These are phyloP conservation scores for Globisporangium heterothallicum DNA, from an alignment of 352 stramenopile genomes.

Conservation along the genomic window DNA sequence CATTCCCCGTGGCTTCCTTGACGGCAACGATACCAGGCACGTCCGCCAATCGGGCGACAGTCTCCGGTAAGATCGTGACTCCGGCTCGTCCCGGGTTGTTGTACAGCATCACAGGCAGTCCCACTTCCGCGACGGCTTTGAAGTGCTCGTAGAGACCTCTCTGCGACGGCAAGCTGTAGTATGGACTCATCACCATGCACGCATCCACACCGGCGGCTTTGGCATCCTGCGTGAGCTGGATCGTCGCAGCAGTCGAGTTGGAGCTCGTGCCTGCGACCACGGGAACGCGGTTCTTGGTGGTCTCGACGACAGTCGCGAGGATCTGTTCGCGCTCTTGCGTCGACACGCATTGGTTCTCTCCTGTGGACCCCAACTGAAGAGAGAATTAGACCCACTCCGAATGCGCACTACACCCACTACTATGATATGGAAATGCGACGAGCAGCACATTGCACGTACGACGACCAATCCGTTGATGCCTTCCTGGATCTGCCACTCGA, in stretches of 20 bases:
- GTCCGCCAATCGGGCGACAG: slow-evolving; percentile 88
- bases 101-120: slow-evolving; percentile 94
- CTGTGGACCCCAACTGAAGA: slow-evolving; percentile 92
- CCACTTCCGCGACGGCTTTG: slow-evolving; percentile 82
- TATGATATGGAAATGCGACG: background rate
- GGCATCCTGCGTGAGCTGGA: slow-evolving; percentile 84
- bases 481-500: slow-evolving; percentile 90
- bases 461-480: slow-evolving; percentile 96
- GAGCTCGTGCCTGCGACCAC: slow-evolving; percentile 95
- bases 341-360: slow-evolving; percentile 93
- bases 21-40: slow-evolving; percentile 96
- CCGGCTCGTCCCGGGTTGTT: slow-evolving; percentile 96
- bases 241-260: slow-evolving; percentile 85
- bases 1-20: slow-evolving; percentile 95
- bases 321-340: slow-evolving; percentile 94
- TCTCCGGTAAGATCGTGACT: slow-evolving; percentile 93
- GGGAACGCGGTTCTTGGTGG: slow-evolving; percentile 76
- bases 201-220: slow-evolving; percentile 93
- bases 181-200: slow-evolving; percentile 94
- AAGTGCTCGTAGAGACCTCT: slow-evolving; percentile 94
- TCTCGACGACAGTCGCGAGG: slow-evolving; percentile 88
- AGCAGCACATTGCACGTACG: too few relatives aligned
- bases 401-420: too few relatives aligned
- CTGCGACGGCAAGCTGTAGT: slow-evolving; percentile 99
- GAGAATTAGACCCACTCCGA: background rate